These are phyloP conservation scores for Besnoitia besnoiti DNA, from an alignment of 169 alveolate species.

Conservation along the genomic window DNA sequence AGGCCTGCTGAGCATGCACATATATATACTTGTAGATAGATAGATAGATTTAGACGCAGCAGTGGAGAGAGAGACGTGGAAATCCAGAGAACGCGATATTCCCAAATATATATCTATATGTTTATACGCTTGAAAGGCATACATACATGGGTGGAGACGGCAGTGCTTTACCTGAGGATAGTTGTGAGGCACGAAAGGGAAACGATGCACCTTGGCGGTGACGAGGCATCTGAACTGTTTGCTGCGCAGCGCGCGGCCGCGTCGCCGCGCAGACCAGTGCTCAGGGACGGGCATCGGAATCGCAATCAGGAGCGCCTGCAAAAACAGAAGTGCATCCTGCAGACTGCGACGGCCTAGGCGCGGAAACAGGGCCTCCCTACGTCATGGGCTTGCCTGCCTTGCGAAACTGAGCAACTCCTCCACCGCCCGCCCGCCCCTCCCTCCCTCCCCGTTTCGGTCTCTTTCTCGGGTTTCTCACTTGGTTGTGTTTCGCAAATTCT, in stretches of 20 bases:
- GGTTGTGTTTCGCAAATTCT: constrained; percentile 53
- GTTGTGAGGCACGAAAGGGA: constrained; percentile 20
- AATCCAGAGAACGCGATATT: too few species aligned
- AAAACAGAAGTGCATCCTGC: background rate
- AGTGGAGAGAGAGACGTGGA: too few species aligned
- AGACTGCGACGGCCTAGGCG: background rate
- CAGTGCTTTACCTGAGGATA: constrained; percentile 17
- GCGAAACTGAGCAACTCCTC: background rate
- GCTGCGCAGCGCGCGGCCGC: constrained; percentile 47
- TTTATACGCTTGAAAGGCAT: too few species aligned
- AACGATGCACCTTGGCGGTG: constrained; percentile 22
- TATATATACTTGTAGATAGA: too few species aligned
- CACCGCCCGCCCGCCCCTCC: background rate
- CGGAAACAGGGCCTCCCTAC: background rate
- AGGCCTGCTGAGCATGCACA: too few species aligned
- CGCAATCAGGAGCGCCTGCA: constrained; percentile 1
- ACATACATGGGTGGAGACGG: too few species aligned
- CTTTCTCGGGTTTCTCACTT: background rate
- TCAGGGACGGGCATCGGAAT: constrained; percentile 28
- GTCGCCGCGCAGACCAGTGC: constrained; percentile 31
- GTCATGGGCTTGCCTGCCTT: background rate
- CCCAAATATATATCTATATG: too few species aligned
- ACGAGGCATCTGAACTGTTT: constrained; percentile 25
- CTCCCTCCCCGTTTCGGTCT: background rate
- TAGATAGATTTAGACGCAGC: too few species aligned